phyloP scores from a whole-genome alignment of 371 early-diverging fungal genomes.

The Quaeritorhiza haematococci region DNA sequence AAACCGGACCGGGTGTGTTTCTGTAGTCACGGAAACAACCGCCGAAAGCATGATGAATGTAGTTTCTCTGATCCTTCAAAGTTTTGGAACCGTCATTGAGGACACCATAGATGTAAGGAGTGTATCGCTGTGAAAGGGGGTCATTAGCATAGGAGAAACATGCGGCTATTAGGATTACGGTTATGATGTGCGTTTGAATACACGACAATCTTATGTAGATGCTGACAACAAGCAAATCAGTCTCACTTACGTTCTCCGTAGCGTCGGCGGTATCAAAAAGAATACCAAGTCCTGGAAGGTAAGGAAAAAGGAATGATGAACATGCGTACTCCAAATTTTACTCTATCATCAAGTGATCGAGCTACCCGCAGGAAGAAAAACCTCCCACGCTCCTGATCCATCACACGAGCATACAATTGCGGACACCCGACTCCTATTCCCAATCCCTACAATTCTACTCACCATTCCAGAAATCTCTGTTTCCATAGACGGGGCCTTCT shows the following conservation, averaged over 20 bases:
- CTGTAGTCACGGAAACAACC: constrained; percentile 74
- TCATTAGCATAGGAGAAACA: no score
- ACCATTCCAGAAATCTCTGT: constrained; percentile 59
- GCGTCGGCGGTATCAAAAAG: constrained; percentile 30
- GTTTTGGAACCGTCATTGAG: constrained; percentile 63
- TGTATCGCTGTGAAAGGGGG: no score
- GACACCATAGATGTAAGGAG: constrained; percentile 61
- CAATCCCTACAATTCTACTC: background rate
- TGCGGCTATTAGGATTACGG: no score
- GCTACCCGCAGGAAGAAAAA: background rate
- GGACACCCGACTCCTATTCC: no score
- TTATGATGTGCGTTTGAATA: no score
- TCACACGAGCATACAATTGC: background rate
- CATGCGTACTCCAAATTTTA: constrained; percentile 10
- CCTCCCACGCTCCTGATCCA: background rate
- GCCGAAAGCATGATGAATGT: constrained; percentile 25
- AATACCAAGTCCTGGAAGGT: constrained; percentile 9
- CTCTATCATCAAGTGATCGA: constrained; percentile 23
- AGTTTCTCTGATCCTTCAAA: constrained; percentile 42
- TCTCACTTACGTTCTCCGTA: no score
- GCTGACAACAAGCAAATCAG: no score
- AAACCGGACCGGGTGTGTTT: constrained; percentile 55
- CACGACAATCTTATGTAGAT: no score
- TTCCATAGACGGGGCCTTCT: constrained; percentile 58
- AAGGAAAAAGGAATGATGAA: background rate